Evolutionary conservation across 345 rosid species (phyloP).

Genomic region (Euclidium syriacum): DNA sequence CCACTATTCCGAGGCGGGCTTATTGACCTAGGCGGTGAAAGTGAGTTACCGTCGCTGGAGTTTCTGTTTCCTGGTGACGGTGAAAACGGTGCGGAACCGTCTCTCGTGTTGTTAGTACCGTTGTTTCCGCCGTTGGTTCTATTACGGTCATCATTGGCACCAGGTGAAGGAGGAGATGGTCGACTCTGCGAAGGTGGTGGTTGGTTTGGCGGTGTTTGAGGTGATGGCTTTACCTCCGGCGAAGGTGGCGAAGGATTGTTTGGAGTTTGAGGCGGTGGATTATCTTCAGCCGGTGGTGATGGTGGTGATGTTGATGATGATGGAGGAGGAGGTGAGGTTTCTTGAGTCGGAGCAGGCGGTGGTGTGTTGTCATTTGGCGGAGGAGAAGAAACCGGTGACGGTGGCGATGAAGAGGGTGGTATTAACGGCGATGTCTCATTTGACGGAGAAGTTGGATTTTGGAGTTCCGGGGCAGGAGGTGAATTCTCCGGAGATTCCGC

Average conservation of each 20-base stretch:
- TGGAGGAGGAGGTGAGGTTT: conserved; percentile 31
- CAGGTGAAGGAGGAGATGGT: conserved; percentile 29
- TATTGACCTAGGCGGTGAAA: conserved; percentile 20
- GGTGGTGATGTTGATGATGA: conserved; percentile 9
- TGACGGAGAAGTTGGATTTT: conserved; percentile 9
- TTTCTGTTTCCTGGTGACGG: conserved; percentile 17
- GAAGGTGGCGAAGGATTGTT: conserved; percentile 28
- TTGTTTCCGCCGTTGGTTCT: conserved; percentile 8
- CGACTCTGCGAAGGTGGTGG: conserved; percentile 20
- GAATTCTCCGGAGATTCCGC: conserved; percentile 24
- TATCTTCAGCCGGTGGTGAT: conserved; percentile 1
- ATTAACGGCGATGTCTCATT: conserved; percentile 1
- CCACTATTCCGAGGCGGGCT: conserved; percentile 31
- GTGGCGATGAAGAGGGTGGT: conserved; percentile 17
- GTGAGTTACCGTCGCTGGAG: conserved; percentile 13
- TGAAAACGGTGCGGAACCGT: conserved; percentile 2
- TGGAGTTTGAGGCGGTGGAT: conserved; percentile 23
- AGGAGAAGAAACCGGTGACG: conserved; percentile 12
- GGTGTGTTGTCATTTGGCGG: conserved; percentile 14
- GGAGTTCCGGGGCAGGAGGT: conserved; percentile 26
- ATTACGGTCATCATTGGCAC: conserved; percentile 22
- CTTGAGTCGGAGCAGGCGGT: conserved; percentile 20
- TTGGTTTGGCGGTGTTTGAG: conserved; percentile 22
- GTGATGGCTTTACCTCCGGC: conserved; percentile 19
- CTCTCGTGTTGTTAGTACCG: conserved; percentile 19